Percentiles rank a stretch among this genome's conserved stretches.
Evolutionary conservation across 2,329 filamentous ascomycete species (phyloP).

Genomic region (Dactylonectria estremocensis): DNA sequence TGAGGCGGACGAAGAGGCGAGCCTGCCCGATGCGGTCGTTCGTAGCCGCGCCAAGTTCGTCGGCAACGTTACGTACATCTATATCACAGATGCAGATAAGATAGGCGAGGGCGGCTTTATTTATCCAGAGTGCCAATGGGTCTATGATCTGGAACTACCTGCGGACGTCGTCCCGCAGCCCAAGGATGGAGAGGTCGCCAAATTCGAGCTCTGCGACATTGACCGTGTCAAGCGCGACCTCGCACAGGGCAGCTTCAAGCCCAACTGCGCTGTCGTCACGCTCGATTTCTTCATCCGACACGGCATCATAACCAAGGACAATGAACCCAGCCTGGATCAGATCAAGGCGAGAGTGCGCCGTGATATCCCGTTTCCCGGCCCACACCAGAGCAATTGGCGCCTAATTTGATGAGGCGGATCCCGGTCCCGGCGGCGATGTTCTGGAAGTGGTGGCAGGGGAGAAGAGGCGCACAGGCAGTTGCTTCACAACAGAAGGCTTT

Average conservation of each 20-base stretch:
- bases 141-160: slow-evolving; percentile 89
- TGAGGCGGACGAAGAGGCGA: slow-evolving; percentile 92
- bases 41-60: slow-evolving; percentile 69
- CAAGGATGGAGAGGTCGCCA: slow-evolving; percentile 90
- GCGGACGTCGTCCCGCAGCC: slow-evolving; percentile 79
- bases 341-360: slow-evolving; percentile 84
- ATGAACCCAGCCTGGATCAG: slow-evolving; percentile 84
- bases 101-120: slow-evolving; percentile 87
- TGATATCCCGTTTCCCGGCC: slow-evolving; percentile 83
- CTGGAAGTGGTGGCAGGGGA: not conserved
- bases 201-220: slow-evolving; percentile 84
- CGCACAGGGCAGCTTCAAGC: slow-evolving; percentile 85
- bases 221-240: slow-evolving; percentile 82
- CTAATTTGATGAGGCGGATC: slow-evolving; percentile 22
- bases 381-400: slow-evolving; percentile 62
- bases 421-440: not conserved
- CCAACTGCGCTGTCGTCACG: slow-evolving; percentile 88
- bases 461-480: not conserved
- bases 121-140: slow-evolving; percentile 92
- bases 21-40: slow-evolving; percentile 79
- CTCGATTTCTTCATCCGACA: slow-evolving; percentile 93
- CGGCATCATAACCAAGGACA: slow-evolving; percentile 82
- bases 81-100: slow-evolving; percentile 81
- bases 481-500: slow-evolving; percentile 17
- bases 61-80: slow-evolving; percentile 87